phyloP scores from a whole-genome alignment of 108 stramenopile species.

The Ochromonas danica region DNA sequence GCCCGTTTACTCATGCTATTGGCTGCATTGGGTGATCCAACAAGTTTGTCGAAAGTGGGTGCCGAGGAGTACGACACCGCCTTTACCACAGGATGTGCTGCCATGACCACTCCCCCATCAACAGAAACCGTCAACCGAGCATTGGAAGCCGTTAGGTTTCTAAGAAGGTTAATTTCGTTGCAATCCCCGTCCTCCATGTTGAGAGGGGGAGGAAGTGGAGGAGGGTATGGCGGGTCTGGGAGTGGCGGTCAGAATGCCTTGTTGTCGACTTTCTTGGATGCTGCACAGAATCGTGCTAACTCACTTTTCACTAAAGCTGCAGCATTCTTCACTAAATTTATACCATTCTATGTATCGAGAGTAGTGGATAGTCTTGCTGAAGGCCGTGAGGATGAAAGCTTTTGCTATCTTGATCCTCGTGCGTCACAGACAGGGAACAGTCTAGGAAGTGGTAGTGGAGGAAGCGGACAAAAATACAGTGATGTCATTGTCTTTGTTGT shows the following conservation, averaged over 20 bases:
- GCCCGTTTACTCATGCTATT: conserved; percentile 79
- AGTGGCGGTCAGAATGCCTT: conserved; percentile 47
- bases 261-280: conserved; percentile 75
- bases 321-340: conserved; percentile 78
- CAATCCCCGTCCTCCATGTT: conserved; percentile 65
- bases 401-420: conserved; percentile 81
- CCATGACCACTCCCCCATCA: conserved; percentile 30
- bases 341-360: conserved; percentile 76
- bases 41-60: background rate
- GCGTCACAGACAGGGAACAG: too few species aligned
- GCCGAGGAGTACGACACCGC: conserved; percentile 23
- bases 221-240: conserved; percentile 39
- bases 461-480: background rate
- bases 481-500: conserved; percentile 91
- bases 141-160: conserved; percentile 48
- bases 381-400: conserved; percentile 88
- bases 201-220: conserved; percentile 47
- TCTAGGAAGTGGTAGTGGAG: too few species aligned
- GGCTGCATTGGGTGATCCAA: background rate
- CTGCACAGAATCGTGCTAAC: conserved; percentile 81
- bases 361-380: conserved; percentile 88
- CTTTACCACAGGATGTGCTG: background rate
- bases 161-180: conserved; percentile 45
- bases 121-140: conserved; percentile 38
- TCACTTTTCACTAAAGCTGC: conserved; percentile 85